These are phyloP conservation scores for Sarcocystis neurona DNA, from an alignment of 169 alveolate species.

Conservation along the genomic window DNA sequence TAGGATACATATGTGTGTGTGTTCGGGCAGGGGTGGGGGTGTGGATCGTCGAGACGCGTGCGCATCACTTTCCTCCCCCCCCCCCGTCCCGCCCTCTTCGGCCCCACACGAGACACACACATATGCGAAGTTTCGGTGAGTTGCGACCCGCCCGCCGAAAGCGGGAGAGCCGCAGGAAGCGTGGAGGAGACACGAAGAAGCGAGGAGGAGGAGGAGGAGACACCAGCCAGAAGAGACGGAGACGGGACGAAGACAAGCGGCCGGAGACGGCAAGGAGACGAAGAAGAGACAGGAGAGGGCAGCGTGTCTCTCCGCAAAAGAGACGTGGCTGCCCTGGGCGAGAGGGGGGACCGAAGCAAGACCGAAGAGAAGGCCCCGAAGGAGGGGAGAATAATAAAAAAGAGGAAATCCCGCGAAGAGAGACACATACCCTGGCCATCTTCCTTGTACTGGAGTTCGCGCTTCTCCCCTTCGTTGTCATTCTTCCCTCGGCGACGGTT, in stretches of 20 bases:
- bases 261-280: background rate
- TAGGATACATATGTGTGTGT: no score
- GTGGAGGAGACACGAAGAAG: no score
- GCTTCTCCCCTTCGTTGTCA: conserved; percentile 91
- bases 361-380: background rate
- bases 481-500: conserved; percentile 97
- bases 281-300: no score
- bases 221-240: background rate
- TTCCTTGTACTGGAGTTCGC: conserved; percentile 95
- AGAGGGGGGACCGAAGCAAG: background rate
- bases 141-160: no score
- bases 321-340: background rate
- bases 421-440: conserved; percentile 91
- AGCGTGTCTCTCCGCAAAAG: no score
- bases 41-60: no score
- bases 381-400: background rate
- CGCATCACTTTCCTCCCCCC: no score
- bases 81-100: no score
- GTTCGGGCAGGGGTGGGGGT: no score
- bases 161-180: no score
- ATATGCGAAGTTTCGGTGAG: no score
- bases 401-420: background rate
- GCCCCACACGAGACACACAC: no score
- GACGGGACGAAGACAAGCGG: background rate
- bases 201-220: background rate